These are phyloP conservation scores for Debaryomyces nepalensis DNA, from an alignment of 1,139 yeast species.

Conservation along the genomic window DNA sequence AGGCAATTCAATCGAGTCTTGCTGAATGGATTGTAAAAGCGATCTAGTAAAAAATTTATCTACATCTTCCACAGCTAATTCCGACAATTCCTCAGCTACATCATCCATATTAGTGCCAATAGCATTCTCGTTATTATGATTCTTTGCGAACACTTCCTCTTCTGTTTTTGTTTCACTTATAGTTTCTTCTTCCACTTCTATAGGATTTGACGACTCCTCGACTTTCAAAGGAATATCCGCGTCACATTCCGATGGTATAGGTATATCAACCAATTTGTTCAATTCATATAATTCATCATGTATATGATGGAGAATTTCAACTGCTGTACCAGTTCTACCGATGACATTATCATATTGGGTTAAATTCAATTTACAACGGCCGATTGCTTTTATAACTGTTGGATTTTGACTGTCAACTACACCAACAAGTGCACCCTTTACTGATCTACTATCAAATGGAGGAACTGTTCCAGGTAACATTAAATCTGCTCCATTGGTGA, in stretches of 20 bases:
- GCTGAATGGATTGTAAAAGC: conserved; percentile 67
- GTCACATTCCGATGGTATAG: conserved; percentile 40
- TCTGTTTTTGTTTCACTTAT: conserved; percentile 12
- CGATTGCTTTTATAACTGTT: conserved; percentile 73
- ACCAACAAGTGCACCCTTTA: conserved; percentile 67
- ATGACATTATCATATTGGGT: conserved; percentile 44
- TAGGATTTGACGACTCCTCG: conserved; percentile 17
- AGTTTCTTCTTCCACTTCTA: conserved; percentile 16
- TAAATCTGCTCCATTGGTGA: conserved; percentile 81
- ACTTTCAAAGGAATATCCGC: conserved; percentile 27
- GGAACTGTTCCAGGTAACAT: conserved; percentile 91
- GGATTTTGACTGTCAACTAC: conserved; percentile 68
- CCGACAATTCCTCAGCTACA: conserved; percentile 35
- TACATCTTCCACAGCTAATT: conserved; percentile 66
- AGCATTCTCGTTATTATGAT: conserved; percentile 4
- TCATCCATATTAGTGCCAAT: conserved; percentile 20
- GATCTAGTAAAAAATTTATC: conserved; percentile 78
- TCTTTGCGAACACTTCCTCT: conserved; percentile 6
- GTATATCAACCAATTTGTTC: conserved; percentile 51
- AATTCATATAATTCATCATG: conserved; percentile 58
- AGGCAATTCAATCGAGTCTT: conserved; percentile 62
- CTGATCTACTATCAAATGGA: conserved; percentile 61
- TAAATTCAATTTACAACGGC: conserved; percentile 62
- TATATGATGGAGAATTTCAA: conserved; percentile 56
- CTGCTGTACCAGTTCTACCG: conserved; percentile 72